Evolutionary conservation across 192 early-diverging fungal genomes (phyloP).

Genomic region (Geranomyces michiganensis): DNA sequence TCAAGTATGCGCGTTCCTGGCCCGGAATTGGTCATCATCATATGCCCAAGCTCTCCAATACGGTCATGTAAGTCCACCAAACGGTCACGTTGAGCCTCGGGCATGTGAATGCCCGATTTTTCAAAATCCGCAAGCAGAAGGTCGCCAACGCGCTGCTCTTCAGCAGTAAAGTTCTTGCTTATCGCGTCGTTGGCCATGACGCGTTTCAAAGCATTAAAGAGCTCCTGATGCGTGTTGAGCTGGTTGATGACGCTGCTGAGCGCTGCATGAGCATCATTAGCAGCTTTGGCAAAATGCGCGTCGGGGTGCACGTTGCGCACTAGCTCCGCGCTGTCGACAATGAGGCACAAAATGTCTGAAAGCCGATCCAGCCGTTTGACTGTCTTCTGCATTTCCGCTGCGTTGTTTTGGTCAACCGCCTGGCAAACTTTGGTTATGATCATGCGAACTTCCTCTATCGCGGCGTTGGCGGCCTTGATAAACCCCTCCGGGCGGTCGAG

Average conservation of each 20-base stretch:
- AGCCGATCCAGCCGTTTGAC: slow-evolving; percentile 89
- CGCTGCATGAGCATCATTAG: slow-evolving; percentile 73
- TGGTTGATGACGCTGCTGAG: slow-evolving; percentile 87
- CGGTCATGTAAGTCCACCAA: slow-evolving; percentile 85
- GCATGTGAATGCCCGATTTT: slow-evolving; percentile 90
- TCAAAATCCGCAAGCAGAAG: slow-evolving; percentile 92
- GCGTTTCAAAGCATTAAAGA: slow-evolving; percentile 77
- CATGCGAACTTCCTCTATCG: slow-evolving; percentile 14
- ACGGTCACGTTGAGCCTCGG: slow-evolving; percentile 58
- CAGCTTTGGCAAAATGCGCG: slow-evolving; percentile 65
- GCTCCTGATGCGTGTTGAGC: slow-evolving; percentile 86
- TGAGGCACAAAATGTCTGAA: slow-evolving; percentile 84
- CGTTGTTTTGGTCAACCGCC: slow-evolving; percentile 19
- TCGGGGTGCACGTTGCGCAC: slow-evolving; percentile 89
- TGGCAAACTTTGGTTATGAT: slow-evolving; percentile 25
- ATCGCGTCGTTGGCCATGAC: slow-evolving; percentile 66
- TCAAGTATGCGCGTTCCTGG: slow-evolving; percentile 30
- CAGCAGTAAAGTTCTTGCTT: slow-evolving; percentile 55
- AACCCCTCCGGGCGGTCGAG: slow-evolving; percentile 30
- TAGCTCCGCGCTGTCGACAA: slow-evolving; percentile 93
- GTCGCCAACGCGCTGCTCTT: slow-evolving; percentile 76
- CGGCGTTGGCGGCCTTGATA: slow-evolving; percentile 19
- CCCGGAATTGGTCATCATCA: slow-evolving; percentile 55
- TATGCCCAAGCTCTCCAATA: slow-evolving; percentile 76
- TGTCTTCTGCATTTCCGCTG: slow-evolving; percentile 65